Conservation (phyloP, 352 stramenopile genomes). For the Phytopythium litorale region DNA sequence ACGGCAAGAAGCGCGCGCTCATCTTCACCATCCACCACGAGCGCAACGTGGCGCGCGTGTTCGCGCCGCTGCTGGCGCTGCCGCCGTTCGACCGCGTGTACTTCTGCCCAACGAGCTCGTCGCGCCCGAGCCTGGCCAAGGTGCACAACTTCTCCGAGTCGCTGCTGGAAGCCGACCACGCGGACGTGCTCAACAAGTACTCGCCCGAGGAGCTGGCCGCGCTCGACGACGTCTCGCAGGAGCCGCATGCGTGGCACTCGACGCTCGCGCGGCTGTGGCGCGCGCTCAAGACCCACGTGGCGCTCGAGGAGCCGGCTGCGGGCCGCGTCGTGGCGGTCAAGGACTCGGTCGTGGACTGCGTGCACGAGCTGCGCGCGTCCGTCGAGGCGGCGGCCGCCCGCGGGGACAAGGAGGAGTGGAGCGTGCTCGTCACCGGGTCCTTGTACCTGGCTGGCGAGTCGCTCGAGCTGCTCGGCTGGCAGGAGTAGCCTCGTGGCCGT, state of each 20-base stretch:
- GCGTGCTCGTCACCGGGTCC: constrained; percentile 70
- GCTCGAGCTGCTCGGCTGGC: constrained; percentile 58
- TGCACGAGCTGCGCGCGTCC: constrained; percentile 40
- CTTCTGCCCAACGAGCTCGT: constrained; percentile 66
- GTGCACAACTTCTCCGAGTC: constrained; percentile 66
- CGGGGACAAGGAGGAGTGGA: constrained; percentile 35
- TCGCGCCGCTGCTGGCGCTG: constrained; percentile 47
- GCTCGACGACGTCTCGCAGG: constrained; percentile 37
- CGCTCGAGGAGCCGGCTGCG: constrained; percentile 20
- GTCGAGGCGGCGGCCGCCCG: constrained; percentile 15
- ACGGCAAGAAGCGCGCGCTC: constrained; percentile 35
- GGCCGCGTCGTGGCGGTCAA: constrained; percentile 35
- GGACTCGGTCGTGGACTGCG: constrained; percentile 57
- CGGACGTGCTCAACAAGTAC: constrained; percentile 37
- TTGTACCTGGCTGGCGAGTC: constrained; percentile 70
- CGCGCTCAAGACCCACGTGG: constrained; percentile 36
- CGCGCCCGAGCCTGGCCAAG: constrained; percentile 60
- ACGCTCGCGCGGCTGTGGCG: constrained; percentile 55
- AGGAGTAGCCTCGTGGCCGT: constrained; percentile 29
- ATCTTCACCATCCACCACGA: constrained; percentile 86
- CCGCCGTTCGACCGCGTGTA: constrained; percentile 71
- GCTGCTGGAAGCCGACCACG: constrained; percentile 30
- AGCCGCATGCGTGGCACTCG: constrained; percentile 50
- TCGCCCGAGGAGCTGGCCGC: constrained; percentile 33
- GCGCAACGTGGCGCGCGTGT: constrained; percentile 65